A percentile compares a stretch with the other conserved stretches of the same genome.
These are phyloP conservation scores for Gonapodya prolifera DNA, from an alignment of 192 early-diverging fungal species.

Conservation along the genomic window DNA sequence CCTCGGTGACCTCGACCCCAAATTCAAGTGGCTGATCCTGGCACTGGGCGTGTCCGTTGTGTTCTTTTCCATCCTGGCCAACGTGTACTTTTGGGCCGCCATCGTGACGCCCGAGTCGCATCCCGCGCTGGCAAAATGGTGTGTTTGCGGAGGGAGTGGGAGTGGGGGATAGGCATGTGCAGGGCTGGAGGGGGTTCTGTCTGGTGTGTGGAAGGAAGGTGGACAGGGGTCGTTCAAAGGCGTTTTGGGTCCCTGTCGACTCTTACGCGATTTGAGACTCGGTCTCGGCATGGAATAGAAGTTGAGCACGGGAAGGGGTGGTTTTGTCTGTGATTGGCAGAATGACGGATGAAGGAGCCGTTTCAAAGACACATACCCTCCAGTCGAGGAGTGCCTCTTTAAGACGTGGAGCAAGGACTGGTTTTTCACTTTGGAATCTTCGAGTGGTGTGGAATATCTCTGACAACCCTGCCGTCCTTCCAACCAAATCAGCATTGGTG, in stretches of 20 bases:
- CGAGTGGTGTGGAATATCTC: too few relatives aligned
- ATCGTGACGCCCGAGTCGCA: neutral
- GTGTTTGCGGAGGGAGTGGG: neutral
- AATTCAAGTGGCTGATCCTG: conserved; percentile 25
- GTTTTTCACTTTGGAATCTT: too few relatives aligned
- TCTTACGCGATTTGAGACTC: too few relatives aligned
- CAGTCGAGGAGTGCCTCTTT: too few relatives aligned
- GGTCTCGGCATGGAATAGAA: too few relatives aligned
- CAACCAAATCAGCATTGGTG: neutral
- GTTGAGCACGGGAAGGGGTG: too few relatives aligned
- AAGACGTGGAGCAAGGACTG: too few relatives aligned
- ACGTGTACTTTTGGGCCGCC: conserved; percentile 27
- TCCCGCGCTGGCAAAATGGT: neutral
- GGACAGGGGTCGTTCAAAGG: neutral
- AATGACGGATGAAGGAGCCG: too few relatives aligned
- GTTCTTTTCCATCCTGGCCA: conserved; percentile 24
- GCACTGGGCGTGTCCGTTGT: conserved; percentile 17
- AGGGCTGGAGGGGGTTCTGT: neutral
- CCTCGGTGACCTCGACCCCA: conserved; percentile 35
- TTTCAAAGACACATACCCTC: too few relatives aligned
- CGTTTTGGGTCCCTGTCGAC: neutral
- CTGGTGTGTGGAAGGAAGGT: neutral
- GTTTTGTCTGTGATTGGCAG: too few relatives aligned
- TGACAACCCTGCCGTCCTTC: neutral
- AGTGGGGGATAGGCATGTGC: neutral